Base-by-base conservation (phyloP, 441 rosid genomes). In the Erodium texanum region DNA sequence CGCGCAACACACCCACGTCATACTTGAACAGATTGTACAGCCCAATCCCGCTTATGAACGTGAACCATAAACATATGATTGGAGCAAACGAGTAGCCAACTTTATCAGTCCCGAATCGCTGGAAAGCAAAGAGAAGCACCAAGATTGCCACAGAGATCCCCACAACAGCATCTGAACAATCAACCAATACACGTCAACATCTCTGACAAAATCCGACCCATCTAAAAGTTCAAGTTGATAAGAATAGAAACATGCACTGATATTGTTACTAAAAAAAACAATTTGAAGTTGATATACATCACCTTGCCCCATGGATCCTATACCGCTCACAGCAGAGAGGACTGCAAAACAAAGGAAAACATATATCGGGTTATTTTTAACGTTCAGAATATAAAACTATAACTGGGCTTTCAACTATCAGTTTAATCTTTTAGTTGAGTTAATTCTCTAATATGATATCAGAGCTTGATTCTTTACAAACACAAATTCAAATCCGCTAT, bases 1-100 rank as follows among this genome's bases (percentile, higher is more conserved):
- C 96, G 29, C 86, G 89, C 16, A 92, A 59, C 8, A 90, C 92
- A 0, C 77, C 72, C 32, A 82, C n/a, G 34, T 82, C 88, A 38
- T 90, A 66, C 41, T 78, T 87, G 80, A 84, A 76, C 54, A 92
- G 68, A 72, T 90, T 87, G 82, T 76, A 84, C 0, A 88, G 76
- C 0, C 98, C 98, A 7, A 87, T 88, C 14, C 87, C 87, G 0
- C 67, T 58, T 0, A 89, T 78, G 18, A 81, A 81, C 10, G 64
- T 0, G 73, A 86, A 92, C 98, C 98, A 92, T 2, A 85, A 0
- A 36, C 76, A 62, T 66, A 87, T 70, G 16, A 90, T 75, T 0
- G 97, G 92, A 0, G 93, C 96, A 41, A 90, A 92, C 0, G 82
- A 48, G 65, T 69, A 70, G 11, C 98, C 97, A 0, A 90, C 90